These are phyloP conservation scores for Emmonsiellopsis sp. DNA, from an alignment of 2,329 filamentous ascomycete genomes.

Conservation along the genomic window DNA sequence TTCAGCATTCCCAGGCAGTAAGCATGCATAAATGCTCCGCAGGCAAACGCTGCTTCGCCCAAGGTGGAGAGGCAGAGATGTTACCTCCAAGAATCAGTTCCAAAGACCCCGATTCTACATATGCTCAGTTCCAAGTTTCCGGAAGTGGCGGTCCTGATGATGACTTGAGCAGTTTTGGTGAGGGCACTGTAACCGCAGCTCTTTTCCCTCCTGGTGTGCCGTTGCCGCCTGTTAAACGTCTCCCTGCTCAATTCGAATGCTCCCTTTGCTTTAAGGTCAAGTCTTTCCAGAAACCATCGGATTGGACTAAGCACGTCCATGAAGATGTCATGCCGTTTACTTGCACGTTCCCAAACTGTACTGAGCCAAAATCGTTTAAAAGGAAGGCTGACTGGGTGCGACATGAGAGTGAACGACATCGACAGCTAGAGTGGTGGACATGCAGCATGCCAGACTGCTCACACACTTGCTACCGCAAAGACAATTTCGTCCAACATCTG, in stretches of 20 bases:
- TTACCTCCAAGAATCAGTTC: constrained; percentile 45
- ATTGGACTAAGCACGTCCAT: constrained; percentile 95
- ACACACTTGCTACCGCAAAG: constrained; percentile 75
- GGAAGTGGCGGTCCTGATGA: constrained; percentile 51
- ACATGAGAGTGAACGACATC: constrained; percentile 85
- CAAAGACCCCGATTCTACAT: constrained; percentile 49
- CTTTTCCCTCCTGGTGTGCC: constrained; percentile 75
- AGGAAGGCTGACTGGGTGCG: constrained; percentile 93
- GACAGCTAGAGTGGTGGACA: constrained; percentile 84
- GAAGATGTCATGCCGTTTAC: constrained; percentile 91
- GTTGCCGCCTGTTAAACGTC: constrained; percentile 62
- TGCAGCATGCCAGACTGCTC: constrained; percentile 73
- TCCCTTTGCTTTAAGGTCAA: constrained; percentile 77
- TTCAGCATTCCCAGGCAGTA: constrained; percentile 59
- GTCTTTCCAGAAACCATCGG: constrained; percentile 80
- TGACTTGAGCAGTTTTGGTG: constrained; percentile 55
- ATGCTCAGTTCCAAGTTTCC: constrained; percentile 45
- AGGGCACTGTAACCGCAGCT: constrained; percentile 60
- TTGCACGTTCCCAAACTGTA: constrained; percentile 76
- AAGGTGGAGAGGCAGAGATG: constrained; percentile 56
- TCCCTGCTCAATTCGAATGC: constrained; percentile 86
- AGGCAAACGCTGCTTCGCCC: constrained; percentile 52
- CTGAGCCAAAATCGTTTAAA: constrained; percentile 85
- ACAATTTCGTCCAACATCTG: constrained; percentile 89
- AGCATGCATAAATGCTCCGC: constrained; percentile 50